A percentile compares a stretch with the other conserved stretches of the same genome.
These are phyloP conservation scores for Lachnellula occidentalis DNA, from an alignment of 2,329 filamentous ascomycete genomes.

Conservation along the genomic window DNA sequence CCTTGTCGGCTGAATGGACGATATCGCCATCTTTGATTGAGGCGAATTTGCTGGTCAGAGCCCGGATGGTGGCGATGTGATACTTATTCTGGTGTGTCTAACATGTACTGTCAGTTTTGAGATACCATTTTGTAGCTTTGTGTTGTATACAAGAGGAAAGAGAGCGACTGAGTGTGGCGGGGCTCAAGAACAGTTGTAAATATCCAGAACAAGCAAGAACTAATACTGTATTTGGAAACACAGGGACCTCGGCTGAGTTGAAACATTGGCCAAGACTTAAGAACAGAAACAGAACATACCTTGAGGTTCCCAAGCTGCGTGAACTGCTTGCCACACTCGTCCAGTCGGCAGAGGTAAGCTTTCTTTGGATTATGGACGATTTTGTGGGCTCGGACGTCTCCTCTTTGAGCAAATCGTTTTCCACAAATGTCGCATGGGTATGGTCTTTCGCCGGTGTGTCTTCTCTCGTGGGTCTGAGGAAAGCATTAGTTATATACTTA, in stretches of 20 bases:
- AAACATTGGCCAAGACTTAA: slow-evolving; percentile 11
- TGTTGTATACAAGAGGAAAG: neutral
- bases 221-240: slow-evolving; percentile 8
- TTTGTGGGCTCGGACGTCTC: slow-evolving; percentile 79
- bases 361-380: slow-evolving; percentile 74
- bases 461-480: slow-evolving; percentile 71
- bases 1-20: slow-evolving; percentile 63
- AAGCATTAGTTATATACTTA: neutral
- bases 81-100: slow-evolving; percentile 93
- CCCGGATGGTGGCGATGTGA: slow-evolving; percentile 67
- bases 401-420: slow-evolving; percentile 78
- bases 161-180: slow-evolving; percentile 11
- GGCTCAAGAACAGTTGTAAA: neutral
- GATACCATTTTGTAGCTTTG: neutral
- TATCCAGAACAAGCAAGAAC: slow-evolving; percentile 1
- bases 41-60: slow-evolving; percentile 66
- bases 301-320: slow-evolving; percentile 91
- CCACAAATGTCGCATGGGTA: slow-evolving; percentile 75
- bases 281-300: slow-evolving; percentile 39
- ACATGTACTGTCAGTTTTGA: slow-evolving; percentile 9
- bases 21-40: slow-evolving; percentile 54
- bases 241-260: slow-evolving; percentile 7
- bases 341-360: slow-evolving; percentile 74
- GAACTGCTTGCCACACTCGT: slow-evolving; percentile 81
- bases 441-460: slow-evolving; percentile 82